Percentiles rank a stretch among this genome's conserved stretches.
These are phyloP conservation scores for Fusarium pininemorale DNA, from an alignment of 2,329 filamentous ascomycete species.

Conservation along the genomic window DNA sequence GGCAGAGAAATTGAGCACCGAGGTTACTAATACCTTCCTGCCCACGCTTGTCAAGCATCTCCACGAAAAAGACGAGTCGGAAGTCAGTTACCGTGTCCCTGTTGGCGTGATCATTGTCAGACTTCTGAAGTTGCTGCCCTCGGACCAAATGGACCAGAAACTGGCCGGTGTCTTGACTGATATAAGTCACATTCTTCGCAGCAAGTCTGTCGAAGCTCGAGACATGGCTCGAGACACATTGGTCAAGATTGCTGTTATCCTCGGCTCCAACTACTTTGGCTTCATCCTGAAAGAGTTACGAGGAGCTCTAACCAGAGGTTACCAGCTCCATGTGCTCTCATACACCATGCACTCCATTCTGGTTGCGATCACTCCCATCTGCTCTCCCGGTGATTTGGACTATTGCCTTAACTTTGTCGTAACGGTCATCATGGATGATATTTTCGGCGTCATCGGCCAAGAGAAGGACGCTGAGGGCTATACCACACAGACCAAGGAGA, in stretches of 20 bases:
- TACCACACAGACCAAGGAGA: conserved; percentile 93
- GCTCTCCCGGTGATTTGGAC: conserved; percentile 84
- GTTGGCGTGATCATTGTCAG: conserved; percentile 91
- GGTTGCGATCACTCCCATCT: conserved; percentile 75
- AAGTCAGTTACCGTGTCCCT: conserved; percentile 90
- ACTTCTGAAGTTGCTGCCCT: conserved; percentile 81
- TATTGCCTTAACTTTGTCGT: conserved; percentile 85
- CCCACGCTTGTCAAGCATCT: conserved; percentile 85
- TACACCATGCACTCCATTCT: conserved; percentile 95
- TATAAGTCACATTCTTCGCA: conserved; percentile 90
- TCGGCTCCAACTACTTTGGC: conserved; percentile 84
- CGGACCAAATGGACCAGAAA: conserved; percentile 74
- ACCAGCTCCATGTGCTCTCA: conserved; percentile 93
- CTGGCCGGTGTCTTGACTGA: conserved; percentile 89
- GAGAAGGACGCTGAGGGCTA: conserved; percentile 98
- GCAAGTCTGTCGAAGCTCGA: conserved; percentile 85
- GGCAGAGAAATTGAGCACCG: conserved; percentile 72
- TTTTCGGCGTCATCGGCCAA: conserved; percentile 90
- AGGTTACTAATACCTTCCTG: conserved; percentile 78
- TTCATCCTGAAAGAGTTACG: conserved; percentile 94
- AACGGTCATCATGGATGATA: conserved; percentile 93
- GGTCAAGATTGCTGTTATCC: conserved; percentile 80
- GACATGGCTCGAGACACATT: conserved; percentile 92
- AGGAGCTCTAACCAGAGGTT: conserved; percentile 83
- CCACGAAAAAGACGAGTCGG: conserved; percentile 93